Base-by-base conservation (phyloP, 2,329 filamentous ascomycete species). In the Talaromyces marneffei region DNA sequence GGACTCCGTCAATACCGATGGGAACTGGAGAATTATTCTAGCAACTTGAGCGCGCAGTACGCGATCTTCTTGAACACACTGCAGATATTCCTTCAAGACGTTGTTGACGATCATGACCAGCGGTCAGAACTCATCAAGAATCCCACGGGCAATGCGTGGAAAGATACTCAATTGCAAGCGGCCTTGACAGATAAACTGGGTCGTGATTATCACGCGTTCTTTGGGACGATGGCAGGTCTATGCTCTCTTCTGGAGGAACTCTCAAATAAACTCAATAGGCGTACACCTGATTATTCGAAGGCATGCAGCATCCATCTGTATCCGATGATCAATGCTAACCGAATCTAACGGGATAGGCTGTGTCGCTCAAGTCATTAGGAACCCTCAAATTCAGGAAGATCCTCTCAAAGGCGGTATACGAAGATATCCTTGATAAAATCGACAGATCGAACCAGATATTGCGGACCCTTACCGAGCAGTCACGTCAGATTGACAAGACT, bases 1-100 rank as follows among this genome's bases (percentile, higher is more conserved):
- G 66, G 67, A 55, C 75, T 76, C 44, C 33, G 60, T 29, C 53
- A 60, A 20, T 42, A 42, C 14, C 39, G 39, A 6, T 42, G 39
- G 14, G 39, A 42, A 16, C 14, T 42, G 20, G 20, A 42, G 20
- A 14, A 14, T 16, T 42, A 42, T 20, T 42, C 39, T 6, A 20
- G 20, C 39, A 20, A 1, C 64, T 65, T 52, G 61, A 58, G 2
- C 42, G 40, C 62, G 6, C 65, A 66, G 23, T 56, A 65, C 5
- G 44, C 57, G 3, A 62, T 64, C 16, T 54, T 67, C n/a, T n/a
- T 61, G 23, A 62, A 44, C 40, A 44, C 40, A 5, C 18, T 44
- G 1, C 20, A 46, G 14, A 46, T 46, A 16, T 46, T 46, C 42
- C 23, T 46, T 25, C 42, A 27, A 6, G 44, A 50, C 8, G 16